Conservation (phyloP, 345 rosid genomes). For the Dipteronia dyeriana region DNA sequence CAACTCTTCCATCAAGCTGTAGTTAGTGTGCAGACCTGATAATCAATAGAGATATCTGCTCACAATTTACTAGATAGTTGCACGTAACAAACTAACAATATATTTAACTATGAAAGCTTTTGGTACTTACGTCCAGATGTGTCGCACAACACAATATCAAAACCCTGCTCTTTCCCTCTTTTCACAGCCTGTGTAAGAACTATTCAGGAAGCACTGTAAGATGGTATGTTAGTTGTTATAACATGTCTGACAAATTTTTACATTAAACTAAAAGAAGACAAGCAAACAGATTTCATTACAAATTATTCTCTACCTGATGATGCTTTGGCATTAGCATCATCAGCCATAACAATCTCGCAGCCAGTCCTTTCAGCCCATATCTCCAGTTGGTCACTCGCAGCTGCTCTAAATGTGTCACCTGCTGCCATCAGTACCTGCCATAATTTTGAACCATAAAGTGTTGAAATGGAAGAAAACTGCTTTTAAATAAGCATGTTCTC, state of each 20-base stretch:
- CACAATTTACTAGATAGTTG: conserved; percentile 22
- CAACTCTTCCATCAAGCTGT: conserved; percentile 94
- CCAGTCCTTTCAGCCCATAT: conserved; percentile 96
- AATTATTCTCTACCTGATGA: conserved; percentile 60
- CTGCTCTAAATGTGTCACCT: conserved; percentile 99
- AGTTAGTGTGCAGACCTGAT: conserved; percentile 94
- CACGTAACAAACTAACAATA: conserved; percentile 13
- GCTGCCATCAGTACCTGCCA: conserved; percentile 90
- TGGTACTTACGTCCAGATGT: conserved; percentile 90
- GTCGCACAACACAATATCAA: conserved; percentile 85
- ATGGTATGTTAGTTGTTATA: conserved; percentile 35
- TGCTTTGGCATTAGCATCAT: conserved; percentile 76
- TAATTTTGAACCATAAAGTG: conserved; percentile 32
- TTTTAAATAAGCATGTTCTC: neutral
- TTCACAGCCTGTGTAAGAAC: conserved; percentile 95
- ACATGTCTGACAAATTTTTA: conserved; percentile 10
- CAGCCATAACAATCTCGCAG: conserved; percentile 86
- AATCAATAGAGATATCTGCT: conserved; percentile 18
- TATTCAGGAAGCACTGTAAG: conserved; percentile 61
- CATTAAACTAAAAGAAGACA: neutral
- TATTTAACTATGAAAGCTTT: conserved; percentile 16
- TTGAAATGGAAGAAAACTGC: conserved; percentile 7
- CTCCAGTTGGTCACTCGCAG: conserved; percentile 94
- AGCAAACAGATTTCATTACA: conserved; percentile 2
- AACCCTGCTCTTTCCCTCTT: conserved; percentile 84